Conservation (phyloP, 208 protist species). For the Trypanosoma brucei region DNA sequence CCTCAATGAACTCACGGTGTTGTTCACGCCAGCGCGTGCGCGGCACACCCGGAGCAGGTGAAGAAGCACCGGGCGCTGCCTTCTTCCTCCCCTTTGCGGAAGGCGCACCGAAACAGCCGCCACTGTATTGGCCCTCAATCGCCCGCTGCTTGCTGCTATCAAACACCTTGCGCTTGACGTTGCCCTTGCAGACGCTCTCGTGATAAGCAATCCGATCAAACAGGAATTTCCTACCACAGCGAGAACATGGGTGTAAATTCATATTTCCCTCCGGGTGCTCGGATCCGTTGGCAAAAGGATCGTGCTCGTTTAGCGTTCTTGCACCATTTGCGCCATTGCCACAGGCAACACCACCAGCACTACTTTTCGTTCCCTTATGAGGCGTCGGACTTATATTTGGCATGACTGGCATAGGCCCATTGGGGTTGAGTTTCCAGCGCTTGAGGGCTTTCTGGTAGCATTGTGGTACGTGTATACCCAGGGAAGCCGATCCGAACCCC, state of each 20-base stretch:
- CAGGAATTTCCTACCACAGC: conserved; percentile 84
- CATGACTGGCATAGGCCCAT: conserved; percentile 77
- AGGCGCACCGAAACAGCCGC: conserved; percentile 22
- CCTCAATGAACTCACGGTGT: conserved; percentile 86
- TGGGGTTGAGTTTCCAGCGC: conserved; percentile 70
- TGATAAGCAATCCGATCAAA: conserved; percentile 88
- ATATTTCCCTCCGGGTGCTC: conserved; percentile 31
- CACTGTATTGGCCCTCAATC: conserved; percentile 26
- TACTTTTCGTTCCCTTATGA: conserved; percentile 1
- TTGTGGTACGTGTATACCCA: conserved; percentile 85
- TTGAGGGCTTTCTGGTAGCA: conserved; percentile 87
- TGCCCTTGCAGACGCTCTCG: conserved; percentile 84
- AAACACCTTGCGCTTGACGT: conserved; percentile 71
- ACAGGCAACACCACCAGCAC: conserved; percentile 25
- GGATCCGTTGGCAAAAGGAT: conserved; percentile 10
- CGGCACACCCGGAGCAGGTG: conserved; percentile 22
- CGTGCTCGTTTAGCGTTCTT: conserved; percentile 29
- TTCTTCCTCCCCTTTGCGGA: conserved; percentile 8
- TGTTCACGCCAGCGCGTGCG: conserved; percentile 79
- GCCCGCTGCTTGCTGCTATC: conserved; percentile 73
- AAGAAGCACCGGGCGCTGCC: background rate
- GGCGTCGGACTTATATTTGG: conserved; percentile 20
- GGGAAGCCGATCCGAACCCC: conserved; percentile 78
- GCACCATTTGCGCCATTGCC: conserved; percentile 44
- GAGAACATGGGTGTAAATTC: conserved; percentile 81